phyloP scores from a whole-genome alignment of 345 rosid genomes.

The Euphorbia lathyris region DNA sequence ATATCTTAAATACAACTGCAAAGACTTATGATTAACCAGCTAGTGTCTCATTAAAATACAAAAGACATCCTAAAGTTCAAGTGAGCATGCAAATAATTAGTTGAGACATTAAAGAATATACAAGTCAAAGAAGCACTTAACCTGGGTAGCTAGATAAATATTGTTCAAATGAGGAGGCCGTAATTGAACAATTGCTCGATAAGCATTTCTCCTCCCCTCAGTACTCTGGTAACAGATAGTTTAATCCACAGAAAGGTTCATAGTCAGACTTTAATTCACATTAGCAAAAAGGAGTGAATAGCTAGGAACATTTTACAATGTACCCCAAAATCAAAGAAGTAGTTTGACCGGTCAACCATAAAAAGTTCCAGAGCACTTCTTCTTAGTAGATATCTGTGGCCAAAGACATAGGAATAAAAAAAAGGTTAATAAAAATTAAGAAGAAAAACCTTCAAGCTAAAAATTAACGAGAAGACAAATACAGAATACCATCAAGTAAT shows the following conservation, averaged over 20 bases:
- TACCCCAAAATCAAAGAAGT: conserved; percentile 98
- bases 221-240: conserved; percentile 46
- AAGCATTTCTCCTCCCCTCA: conserved; percentile 85
- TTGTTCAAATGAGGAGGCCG: conserved; percentile 87
- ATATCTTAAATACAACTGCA: not conserved
- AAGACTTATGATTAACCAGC: not conserved
- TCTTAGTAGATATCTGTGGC: conserved; percentile 78
- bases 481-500: not conserved
- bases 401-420: not conserved
- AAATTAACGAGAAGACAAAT: not conserved
- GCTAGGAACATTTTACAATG: conserved; percentile 14
- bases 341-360: conserved; percentile 94
- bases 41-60: not conserved
- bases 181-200: conserved; percentile 88
- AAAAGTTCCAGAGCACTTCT: conserved; percentile 96
- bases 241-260: conserved; percentile 2
- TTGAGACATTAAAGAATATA: not conserved
- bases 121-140: conserved; percentile 28
- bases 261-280: conserved; percentile 6
- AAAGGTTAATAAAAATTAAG: not conserved
- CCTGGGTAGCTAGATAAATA: conserved; percentile 96
- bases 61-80: not conserved
- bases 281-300: not conserved
- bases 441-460: conserved; percentile 7
- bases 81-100: not conserved